Percentiles rank a stretch among this genome's conserved stretches.
Evolutionary conservation across 2,329 filamentous ascomycete species (phyloP).

Genomic region (Coleophoma crateriformis): DNA sequence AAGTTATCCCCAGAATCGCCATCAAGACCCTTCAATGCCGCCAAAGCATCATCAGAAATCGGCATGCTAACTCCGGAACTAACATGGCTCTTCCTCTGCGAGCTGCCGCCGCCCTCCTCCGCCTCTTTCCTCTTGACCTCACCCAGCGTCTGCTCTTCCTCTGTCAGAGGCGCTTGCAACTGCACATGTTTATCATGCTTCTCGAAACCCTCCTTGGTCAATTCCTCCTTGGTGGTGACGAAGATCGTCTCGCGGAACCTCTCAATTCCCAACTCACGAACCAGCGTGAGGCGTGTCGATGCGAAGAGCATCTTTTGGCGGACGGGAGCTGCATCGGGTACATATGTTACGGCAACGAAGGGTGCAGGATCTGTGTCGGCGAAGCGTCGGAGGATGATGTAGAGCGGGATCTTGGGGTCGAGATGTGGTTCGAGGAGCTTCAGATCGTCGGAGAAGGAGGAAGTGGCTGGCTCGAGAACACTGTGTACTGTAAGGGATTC

Average conservation of each 20-base stretch:
- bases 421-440: constrained; percentile 56
- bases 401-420: constrained; percentile 61
- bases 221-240: constrained; percentile 62
- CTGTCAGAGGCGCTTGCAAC: constrained; percentile 66
- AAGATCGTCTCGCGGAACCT: constrained; percentile 75
- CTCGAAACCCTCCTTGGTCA: constrained; percentile 64
- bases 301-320: constrained; percentile 86
- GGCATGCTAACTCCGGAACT: constrained; percentile 37
- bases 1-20: constrained; percentile 41
- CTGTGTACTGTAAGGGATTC: constrained; percentile 62
- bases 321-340: constrained; percentile 73
- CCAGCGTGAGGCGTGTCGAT: constrained; percentile 67
- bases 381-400: constrained; percentile 69
- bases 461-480: constrained; percentile 45
- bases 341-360: constrained; percentile 70
- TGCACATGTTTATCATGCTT: constrained; percentile 64
- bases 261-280: constrained; percentile 72
- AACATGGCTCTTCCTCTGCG: constrained; percentile 44
- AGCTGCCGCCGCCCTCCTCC: constrained; percentile 65
- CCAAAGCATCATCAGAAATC: constrained; percentile 56
- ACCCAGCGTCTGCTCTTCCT: constrained; percentile 67
- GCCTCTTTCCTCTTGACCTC: constrained; percentile 73
- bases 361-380: constrained; percentile 37
- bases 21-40: constrained; percentile 55
- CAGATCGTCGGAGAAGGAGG: constrained; percentile 61